Evolutionary conservation across 768 basidiomycete genomes (phyloP).

Genomic region (Phlegmacium glaucopus): DNA sequence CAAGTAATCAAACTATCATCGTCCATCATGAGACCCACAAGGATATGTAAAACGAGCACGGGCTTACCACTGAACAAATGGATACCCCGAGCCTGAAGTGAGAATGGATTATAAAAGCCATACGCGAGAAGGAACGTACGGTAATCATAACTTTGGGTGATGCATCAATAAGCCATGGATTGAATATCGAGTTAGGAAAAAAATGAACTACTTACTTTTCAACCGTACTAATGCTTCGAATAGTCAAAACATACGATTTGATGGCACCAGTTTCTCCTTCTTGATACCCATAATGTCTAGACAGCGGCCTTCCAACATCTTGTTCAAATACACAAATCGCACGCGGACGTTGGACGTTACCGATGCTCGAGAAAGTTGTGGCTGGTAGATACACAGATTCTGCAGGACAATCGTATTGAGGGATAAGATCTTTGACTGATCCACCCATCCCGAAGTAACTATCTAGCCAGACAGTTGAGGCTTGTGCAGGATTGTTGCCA

Average conservation of each 20-base stretch:
- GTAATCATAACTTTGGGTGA: slow-evolving; percentile 60
- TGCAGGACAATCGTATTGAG: slow-evolving; percentile 64
- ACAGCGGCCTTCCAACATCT: slow-evolving; percentile 54
- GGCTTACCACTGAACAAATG: slow-evolving; percentile 24
- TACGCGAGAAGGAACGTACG: slow-evolving; percentile 30
- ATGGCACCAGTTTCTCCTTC: slow-evolving; percentile 58
- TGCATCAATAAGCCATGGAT: too few species aligned
- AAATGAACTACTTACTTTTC: slow-evolving; percentile 52
- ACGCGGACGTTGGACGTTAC: slow-evolving; percentile 41
- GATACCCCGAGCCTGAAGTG: background rate
- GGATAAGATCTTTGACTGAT: slow-evolving; percentile 54
- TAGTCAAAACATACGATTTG: slow-evolving; percentile 55
- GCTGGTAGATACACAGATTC: slow-evolving; percentile 60
- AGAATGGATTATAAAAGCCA: background rate
- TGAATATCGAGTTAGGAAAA: too few species aligned
- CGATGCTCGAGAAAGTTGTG: slow-evolving; percentile 44
- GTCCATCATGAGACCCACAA: background rate
- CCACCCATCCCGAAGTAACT: slow-evolving; percentile 62
- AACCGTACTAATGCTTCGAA: slow-evolving; percentile 56
- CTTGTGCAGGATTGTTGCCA: slow-evolving; percentile 60
- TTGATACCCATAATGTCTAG: slow-evolving; percentile 51
- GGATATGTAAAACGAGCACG: background rate
- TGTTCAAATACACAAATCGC: slow-evolving; percentile 67
- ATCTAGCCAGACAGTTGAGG: slow-evolving; percentile 60
- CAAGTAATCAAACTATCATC: slow-evolving; percentile 61